phyloP scores from a whole-genome alignment of 495 filamentous ascomycete species.

The Glutinoglossum americanum region DNA sequence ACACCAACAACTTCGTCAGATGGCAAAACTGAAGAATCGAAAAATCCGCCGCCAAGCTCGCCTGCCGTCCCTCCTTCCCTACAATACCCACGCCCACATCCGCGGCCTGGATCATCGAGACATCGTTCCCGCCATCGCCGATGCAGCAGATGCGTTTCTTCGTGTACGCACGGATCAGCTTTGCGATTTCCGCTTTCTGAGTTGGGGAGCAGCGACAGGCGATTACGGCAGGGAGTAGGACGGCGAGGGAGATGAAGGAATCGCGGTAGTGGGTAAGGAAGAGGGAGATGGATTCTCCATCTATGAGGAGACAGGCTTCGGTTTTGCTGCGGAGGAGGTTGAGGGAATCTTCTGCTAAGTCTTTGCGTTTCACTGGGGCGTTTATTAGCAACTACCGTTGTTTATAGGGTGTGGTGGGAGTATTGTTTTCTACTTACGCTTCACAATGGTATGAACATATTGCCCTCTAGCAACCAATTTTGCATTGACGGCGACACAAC shows the following conservation, averaged over 20 bases:
- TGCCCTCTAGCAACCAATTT: conserved; percentile 90
- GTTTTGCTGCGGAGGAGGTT: conserved; percentile 74
- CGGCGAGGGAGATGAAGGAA: conserved; percentile 75
- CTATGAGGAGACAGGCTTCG: conserved; percentile 79
- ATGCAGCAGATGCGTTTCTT: conserved; percentile 91
- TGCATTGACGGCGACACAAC: conserved; percentile 84
- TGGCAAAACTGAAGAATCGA: conserved; percentile 87
- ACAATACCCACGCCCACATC: conserved; percentile 97
- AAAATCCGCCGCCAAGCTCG: conserved; percentile 87
- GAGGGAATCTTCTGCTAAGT: conserved; percentile 63
- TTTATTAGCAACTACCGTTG: conserved; percentile 1
- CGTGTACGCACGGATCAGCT: conserved; percentile 76
- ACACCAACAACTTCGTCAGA: conserved; percentile 89
- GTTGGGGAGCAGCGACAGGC: conserved; percentile 95
- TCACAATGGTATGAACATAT: conserved; percentile 84
- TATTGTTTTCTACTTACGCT: conserved; percentile 24
- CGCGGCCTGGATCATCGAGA: conserved; percentile 96
- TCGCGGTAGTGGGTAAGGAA: conserved; percentile 61
- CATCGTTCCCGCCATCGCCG: conserved; percentile 94
- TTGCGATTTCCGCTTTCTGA: conserved; percentile 86
- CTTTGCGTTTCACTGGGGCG: conserved; percentile 35
- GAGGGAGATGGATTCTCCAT: conserved; percentile 71
- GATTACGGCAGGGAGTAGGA: conserved; percentile 74
- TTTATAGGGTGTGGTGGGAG: no score
- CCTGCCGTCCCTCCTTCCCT: conserved; percentile 91